phyloP scores from a whole-genome alignment of 345 rosid species.

The Angophora floribunda region DNA sequence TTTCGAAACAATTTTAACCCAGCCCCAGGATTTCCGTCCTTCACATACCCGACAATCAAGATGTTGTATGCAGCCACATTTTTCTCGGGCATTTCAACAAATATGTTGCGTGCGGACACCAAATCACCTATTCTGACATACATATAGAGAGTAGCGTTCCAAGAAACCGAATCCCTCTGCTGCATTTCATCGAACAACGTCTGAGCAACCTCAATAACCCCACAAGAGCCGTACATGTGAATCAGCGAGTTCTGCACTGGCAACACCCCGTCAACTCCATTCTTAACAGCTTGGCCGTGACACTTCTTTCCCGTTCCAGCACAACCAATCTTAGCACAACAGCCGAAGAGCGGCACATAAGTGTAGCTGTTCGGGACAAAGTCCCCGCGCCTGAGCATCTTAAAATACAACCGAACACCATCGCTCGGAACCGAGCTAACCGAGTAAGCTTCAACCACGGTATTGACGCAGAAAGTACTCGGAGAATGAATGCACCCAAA shows the following conservation, averaged over 20 bases:
- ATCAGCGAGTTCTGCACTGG: constrained; percentile 51
- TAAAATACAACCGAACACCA: constrained; percentile 38
- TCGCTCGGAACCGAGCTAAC: constrained; percentile 23
- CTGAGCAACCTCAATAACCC: constrained; percentile 19
- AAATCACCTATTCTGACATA: constrained; percentile 14
- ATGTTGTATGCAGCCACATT: constrained; percentile 52
- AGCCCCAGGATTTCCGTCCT: constrained; percentile 41
- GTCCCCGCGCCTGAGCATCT: constrained; percentile 23
- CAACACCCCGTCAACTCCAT: constrained; percentile 35
- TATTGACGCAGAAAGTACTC: constrained; percentile 23
- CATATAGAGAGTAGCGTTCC: constrained; percentile 36
- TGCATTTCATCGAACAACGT: constrained; percentile 46
- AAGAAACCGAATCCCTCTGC: constrained; percentile 34
- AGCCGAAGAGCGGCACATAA: constrained; percentile 40
- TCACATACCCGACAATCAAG: constrained; percentile 44
- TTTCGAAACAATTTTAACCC: constrained; percentile 49
- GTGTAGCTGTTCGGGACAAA: constrained; percentile 53
- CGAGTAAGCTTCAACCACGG: constrained; percentile 34
- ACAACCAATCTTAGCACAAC: constrained; percentile 29
- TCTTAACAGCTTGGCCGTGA: constrained; percentile 49
- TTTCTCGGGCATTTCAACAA: constrained; percentile 35
- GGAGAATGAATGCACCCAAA: constrained; percentile 32
- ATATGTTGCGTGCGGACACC: constrained; percentile 32
- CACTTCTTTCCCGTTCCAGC: constrained; percentile 32
- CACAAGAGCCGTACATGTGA: constrained; percentile 31